Evolutionary conservation across 208 protist genomes (phyloP), one percentile per base, ranked within the genome.

Genomic region (Acanthamoeba culbertsoni): DNA sequence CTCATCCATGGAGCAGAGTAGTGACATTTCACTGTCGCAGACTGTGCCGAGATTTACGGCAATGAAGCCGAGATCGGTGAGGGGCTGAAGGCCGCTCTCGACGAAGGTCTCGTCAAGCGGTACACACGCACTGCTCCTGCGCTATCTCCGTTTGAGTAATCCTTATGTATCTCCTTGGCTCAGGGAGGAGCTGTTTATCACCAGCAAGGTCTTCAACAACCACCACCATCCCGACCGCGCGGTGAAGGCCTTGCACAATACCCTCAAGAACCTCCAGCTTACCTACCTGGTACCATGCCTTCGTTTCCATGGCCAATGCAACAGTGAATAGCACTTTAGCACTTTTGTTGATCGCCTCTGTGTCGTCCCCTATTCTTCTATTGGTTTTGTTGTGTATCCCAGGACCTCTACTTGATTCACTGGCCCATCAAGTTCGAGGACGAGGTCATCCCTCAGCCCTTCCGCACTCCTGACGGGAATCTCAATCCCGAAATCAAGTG

Each of bases 371-470:
- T 75, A 12, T 57, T 8, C n/a, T 6, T 28, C 7, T 10, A 23
- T 28, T 4, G 23, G 53, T 63, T 20, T 33, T 20, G 26, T 20
- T 63, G 23, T 63, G 20, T 8, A n/a, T 65, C 3, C 43, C 42
- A 89, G 86, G 86, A 92, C 59, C 43, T 92, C 0, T 75, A 57
- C 26, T 7, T 92, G 59, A 18, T 92, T 43, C 59, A 92, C 59
- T 92, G 86, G 86, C 86, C 86, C 6, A 77, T 92, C 86, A 92
- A 75, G 86, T 77, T 77, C 86, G 59, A 92, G 86, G 62, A 92
- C 3, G 86, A 92, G 20, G 10, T 31, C 57, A 45, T 92, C 42
- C 26, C 86, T 8, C 37, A 79, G 62, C 86, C 86, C 0, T 14
- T 92, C 31, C 42, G 37, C 28, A 45, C 14, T 14, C 33, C 37